Evolutionary conservation across 495 filamentous ascomycete genomes (phyloP), one percentile per base, ranked within the genome.

Genomic region (Neurospora sp.): DNA sequence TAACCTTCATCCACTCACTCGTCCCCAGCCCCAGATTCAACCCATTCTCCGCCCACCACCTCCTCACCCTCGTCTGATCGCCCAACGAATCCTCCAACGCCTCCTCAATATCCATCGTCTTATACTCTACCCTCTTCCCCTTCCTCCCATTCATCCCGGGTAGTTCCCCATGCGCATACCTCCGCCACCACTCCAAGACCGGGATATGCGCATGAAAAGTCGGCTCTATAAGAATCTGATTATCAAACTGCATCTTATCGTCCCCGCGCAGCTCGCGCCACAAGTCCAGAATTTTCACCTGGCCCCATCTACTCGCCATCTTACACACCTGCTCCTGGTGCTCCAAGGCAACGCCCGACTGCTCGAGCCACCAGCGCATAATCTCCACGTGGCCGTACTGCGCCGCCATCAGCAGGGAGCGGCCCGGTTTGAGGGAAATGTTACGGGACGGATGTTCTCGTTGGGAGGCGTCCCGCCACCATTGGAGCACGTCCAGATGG

Each of bases 91-190:
- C 94, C 80, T 98, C 95, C 72, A 98, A 84, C 11, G 95, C 94
- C 82, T 97, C 95, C 80, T 97, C 94, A 75, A 98, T 93, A 84
- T 97, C 93, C 76, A 94, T 97, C 10, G 94, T 96, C 83, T 95
- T 95, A 79, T 97, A 98, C 81, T 97, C 93, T 14, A 97, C 94
- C 70, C 82, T 79, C 41, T 86, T 82, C 7, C 82, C 79, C 62
- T 82, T 81, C 6, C 78, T 73, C 4, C 84, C 82, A 5, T 81
- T 79, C 78, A 85, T 84, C 20, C 78, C 83, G 0, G 82, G 82
- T 27, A 85, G 74, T 75, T 85, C 81, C 10, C 86, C 84, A 46
- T 93, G 86, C 0, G 91, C 91, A 74, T 90, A 92, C 70, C 83
- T 82, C 74, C 91, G 92, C 95, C 95, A 98, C 94, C 94, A 98